Conservation (phyloP, 208 protist genomes). For the Trypanosoma cruzi region DNA sequence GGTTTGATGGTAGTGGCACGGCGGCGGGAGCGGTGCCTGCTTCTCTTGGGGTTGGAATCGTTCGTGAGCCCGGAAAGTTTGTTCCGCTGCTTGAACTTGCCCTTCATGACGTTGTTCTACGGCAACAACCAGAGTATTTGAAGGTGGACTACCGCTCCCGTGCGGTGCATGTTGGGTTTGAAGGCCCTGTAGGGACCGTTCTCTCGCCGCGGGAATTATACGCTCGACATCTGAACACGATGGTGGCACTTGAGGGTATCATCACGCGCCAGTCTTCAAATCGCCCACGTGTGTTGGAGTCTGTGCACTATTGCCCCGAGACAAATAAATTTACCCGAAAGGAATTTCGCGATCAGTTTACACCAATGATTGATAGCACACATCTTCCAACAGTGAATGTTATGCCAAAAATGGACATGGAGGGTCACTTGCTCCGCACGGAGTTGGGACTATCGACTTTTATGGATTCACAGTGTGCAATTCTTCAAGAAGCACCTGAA, state of each 20-base stretch:
- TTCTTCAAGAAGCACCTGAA: slow-evolving; percentile 98
- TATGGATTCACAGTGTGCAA: slow-evolving; percentile 95
- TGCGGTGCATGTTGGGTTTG: slow-evolving; percentile 91
- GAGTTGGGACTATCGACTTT: slow-evolving; percentile 98
- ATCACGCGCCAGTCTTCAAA: slow-evolving; percentile 95
- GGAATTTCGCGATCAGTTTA: slow-evolving; percentile 96
- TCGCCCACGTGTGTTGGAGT: slow-evolving; percentile 82
- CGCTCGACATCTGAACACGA: slow-evolving; percentile 90
- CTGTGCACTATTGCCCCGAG: slow-evolving; percentile 96
- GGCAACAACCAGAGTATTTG: slow-evolving; percentile 75
- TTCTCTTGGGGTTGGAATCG: slow-evolving; percentile 70
- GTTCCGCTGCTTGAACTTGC: slow-evolving; percentile 93
- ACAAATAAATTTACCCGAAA: slow-evolving; percentile 91
- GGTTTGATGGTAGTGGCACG: slow-evolving; percentile 20
- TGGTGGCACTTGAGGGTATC: slow-evolving; percentile 98
- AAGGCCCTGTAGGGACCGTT: slow-evolving; percentile 94
- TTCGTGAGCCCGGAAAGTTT: slow-evolving; percentile 85
- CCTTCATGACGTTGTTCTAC: slow-evolving; percentile 88
- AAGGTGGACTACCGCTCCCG: slow-evolving; percentile 86
- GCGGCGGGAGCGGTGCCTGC: slow-evolving; percentile 4
- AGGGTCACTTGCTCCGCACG: slow-evolving; percentile 96
- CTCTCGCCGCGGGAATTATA: slow-evolving; percentile 95
- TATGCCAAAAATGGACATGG: slow-evolving; percentile 93
- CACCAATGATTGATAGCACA: slow-evolving; percentile 84
- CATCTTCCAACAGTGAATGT: slow-evolving; percentile 92